A percentile compares a stretch with the other conserved stretches of the same genome.
Evolutionary conservation across 495 filamentous ascomycete genomes (phyloP).

Genomic region (Trichocladium uniseriatum): DNA sequence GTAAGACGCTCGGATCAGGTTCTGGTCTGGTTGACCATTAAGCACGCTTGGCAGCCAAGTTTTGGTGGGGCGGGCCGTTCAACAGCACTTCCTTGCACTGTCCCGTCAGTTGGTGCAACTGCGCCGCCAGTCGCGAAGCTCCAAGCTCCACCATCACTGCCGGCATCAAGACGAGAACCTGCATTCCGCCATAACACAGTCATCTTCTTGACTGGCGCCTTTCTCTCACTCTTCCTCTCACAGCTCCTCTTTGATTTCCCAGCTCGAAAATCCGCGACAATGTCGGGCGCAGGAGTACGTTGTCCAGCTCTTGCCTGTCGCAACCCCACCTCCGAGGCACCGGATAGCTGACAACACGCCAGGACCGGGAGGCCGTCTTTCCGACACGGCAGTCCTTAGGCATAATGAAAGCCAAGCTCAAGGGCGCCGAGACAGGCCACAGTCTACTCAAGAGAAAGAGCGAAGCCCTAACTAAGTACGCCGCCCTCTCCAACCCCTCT

Average conservation of each 20-base stretch:
- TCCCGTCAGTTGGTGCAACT: background rate
- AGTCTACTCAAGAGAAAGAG: slow-evolving; percentile 84
- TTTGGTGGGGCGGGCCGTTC: slow-evolving; percentile 1
- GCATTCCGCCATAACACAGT: background rate
- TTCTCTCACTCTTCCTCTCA: background rate
- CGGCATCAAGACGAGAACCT: background rate
- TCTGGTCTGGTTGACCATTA: too few relatives aligned
- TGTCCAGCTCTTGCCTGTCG: background rate
- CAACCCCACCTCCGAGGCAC: background rate
- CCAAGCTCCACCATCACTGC: slow-evolving; percentile 11
- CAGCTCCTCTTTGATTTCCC: background rate
- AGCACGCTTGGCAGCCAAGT: too few relatives aligned
- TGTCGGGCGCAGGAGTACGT: slow-evolving; percentile 53
- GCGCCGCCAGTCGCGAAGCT: slow-evolving; percentile 8
- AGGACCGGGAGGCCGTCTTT: slow-evolving; percentile 93
- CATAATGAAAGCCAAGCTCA: slow-evolving; percentile 97
- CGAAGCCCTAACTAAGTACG: slow-evolving; percentile 82
- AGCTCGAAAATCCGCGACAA: slow-evolving; percentile 24
- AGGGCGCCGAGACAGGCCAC: slow-evolving; percentile 87
- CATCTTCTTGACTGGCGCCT: background rate
- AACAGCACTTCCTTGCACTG: background rate
- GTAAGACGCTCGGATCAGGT: slow-evolving; percentile 10
- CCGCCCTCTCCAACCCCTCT: background rate
- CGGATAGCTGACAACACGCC: slow-evolving; percentile 16
- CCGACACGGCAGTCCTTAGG: slow-evolving; percentile 94